A percentile compares a stretch with the other conserved stretches of the same genome.
Conservation (phyloP, 257 asterid genomes). For the Solanum sparsipilum region DNA sequence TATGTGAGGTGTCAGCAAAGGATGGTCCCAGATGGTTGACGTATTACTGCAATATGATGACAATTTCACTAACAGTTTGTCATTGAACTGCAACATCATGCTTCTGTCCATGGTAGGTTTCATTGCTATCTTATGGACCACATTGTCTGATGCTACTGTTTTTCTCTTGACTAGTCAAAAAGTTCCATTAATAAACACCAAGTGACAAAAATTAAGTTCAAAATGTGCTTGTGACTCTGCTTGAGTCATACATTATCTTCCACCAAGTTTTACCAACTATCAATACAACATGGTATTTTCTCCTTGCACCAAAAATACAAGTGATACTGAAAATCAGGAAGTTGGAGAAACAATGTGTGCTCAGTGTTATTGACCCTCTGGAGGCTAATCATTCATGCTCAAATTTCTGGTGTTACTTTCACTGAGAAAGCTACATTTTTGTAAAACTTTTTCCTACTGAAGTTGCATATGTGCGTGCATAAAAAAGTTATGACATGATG, state of each 20-base stretch:
- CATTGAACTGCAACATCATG: neutral
- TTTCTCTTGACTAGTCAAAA: neutral
- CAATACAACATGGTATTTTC: neutral
- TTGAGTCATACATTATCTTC: neutral
- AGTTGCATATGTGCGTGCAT: neutral
- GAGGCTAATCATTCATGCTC: neutral
- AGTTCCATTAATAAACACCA: neutral
- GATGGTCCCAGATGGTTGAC: neutral
- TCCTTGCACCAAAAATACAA: neutral
- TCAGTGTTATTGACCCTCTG: neutral
- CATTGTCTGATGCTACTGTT: neutral
- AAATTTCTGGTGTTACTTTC: neutral
- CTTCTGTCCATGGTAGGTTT: neutral
- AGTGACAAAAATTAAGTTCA: neutral
- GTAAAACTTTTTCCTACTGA: neutral
- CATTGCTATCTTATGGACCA: neutral
- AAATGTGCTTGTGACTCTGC: neutral
- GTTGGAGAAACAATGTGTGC: neutral
- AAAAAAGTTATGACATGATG: neutral
- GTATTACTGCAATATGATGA: neutral
- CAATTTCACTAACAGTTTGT: neutral
- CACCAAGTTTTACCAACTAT: neutral
- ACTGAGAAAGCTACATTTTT: neutral
- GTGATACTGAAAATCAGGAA: neutral
- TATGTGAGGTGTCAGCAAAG: neutral